Evolutionary conservation across 148 eudicot species (phyloP), one percentile per base, ranked within the genome.

Genomic region (Tetragonia tetragonoides): DNA sequence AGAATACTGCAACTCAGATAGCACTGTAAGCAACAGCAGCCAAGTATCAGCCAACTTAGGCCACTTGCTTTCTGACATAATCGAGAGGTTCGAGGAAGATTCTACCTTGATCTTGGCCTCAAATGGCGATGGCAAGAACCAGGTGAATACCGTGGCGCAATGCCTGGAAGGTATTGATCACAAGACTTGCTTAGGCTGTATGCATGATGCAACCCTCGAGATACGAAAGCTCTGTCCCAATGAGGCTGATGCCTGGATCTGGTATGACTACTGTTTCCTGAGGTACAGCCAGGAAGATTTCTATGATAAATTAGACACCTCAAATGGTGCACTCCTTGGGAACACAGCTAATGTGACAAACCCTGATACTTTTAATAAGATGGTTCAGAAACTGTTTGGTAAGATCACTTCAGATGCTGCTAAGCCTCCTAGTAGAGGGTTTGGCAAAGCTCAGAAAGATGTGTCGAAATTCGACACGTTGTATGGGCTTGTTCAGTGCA

Each of bases 401-500:
- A 40, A 77, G 66, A 85, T 92, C 16, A 83, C 64, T 47, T 69
- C 82, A 4, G 44, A 83, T 73, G 97, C 97, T 47, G 66, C 75
- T 16, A 70, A 57, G 79, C 80, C 92, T 0, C 60, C 39, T 6
- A 88, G 80, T 73, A 80, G 60, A 54, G 93, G 95, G 59, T 76
- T 89, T 41, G 98, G 88, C 18, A 92, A 84, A 77, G 93, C 76
- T 7, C 73, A 83, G 85, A 86, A 76, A 44, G 85, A 86, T 24
- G 8, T 90, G 66, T 61, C 90, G 3, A 54, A 84, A 37, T 85
- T 91, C 63, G 78, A 74, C 23, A 92, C 88, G n/a, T 78, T 92
- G 18, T 89, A 95, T 78, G 97, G 86, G 0, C 76, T 95, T 78
- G 88, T 81, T 37, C 96, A 95, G 72, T 95, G 99, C 81, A 89